Conservation (phyloP, 1,284 basidiomycete species). For the Microbotryomycetes sp. region DNA sequence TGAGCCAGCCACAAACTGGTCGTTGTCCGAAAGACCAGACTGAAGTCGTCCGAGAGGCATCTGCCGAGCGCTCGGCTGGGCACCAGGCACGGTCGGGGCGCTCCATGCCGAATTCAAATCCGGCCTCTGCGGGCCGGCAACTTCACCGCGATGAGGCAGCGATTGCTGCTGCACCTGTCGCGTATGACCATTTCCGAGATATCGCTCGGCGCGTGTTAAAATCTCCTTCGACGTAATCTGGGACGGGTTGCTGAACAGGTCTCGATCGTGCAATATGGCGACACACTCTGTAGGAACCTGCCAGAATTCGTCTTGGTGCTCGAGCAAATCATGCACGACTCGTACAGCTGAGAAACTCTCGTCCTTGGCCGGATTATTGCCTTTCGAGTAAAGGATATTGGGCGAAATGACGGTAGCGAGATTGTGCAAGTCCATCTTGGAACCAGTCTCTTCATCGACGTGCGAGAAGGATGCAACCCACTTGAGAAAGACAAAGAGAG, state of each 20-base stretch:
- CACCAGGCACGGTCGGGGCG: constrained; percentile 1
- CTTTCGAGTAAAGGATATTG: constrained; percentile 81
- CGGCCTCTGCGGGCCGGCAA: constrained; percentile 1
- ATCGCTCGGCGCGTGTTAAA: constrained; percentile 18
- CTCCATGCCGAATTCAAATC: constrained; percentile 1
- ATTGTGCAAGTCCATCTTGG: constrained; percentile 96
- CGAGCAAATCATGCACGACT: constrained; percentile 74
- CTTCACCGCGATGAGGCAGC: neutral
- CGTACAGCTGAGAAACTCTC: constrained; percentile 88
- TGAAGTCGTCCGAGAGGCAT: neutral
- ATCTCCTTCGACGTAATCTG: constrained; percentile 36
- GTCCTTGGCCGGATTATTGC: constrained; percentile 77
- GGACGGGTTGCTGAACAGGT: constrained; percentile 55
- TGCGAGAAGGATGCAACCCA: constrained; percentile 99
- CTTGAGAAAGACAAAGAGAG: constrained; percentile 94
- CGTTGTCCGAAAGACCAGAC: neutral
- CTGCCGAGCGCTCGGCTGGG: neutral
- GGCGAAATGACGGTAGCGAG: constrained; percentile 97
- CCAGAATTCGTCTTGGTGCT: constrained; percentile 91
- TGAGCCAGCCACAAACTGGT: neutral
- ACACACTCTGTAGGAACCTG: constrained; percentile 69
- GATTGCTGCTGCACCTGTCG: neutral
- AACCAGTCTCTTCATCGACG: constrained; percentile 94
- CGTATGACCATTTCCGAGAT: neutral
- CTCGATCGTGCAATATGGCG: constrained; percentile 71